Conservation (phyloP, 139 green algal species). For the Edaphochlamys debaryana region DNA sequence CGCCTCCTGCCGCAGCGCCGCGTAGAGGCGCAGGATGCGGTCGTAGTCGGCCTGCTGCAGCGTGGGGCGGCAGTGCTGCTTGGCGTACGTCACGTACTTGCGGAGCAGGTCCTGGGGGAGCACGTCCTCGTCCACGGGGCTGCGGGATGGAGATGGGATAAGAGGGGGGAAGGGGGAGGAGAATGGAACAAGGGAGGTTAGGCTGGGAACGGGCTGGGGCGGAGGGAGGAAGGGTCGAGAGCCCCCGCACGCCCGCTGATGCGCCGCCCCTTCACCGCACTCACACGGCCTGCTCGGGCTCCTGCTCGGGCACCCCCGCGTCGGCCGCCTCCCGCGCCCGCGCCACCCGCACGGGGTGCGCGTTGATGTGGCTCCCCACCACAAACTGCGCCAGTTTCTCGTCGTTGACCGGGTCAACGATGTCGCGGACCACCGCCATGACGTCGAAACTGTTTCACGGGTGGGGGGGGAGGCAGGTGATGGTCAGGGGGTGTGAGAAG, state of each 20-base stretch:
- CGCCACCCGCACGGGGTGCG: too few species aligned
- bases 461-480: neutral
- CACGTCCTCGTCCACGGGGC: constrained; percentile 66
- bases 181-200: neutral
- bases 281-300: too few species aligned
- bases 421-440: constrained; percentile 96
- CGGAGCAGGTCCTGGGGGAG: constrained; percentile 90
- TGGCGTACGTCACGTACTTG: constrained; percentile 98
- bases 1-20: constrained; percentile 55
- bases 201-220: too few species aligned
- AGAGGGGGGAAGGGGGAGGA: neutral
- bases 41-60: constrained; percentile 65
- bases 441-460: constrained; percentile 88
- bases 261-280: neutral
- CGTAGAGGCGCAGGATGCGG: constrained; percentile 63
- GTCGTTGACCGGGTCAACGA: constrained; percentile 94
- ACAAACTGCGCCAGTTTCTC: constrained; percentile 95
- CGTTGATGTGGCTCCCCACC: constrained; percentile 83
- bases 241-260: neutral
- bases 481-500: too few species aligned
- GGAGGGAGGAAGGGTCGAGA: neutral
- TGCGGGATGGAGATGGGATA: neutral
- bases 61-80: constrained; percentile 80
- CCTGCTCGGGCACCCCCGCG: constrained; percentile 20
- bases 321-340: constrained; percentile 34